phyloP scores from a whole-genome alignment of 768 basidiomycete species.

The Naganishia vishniacii region DNA sequence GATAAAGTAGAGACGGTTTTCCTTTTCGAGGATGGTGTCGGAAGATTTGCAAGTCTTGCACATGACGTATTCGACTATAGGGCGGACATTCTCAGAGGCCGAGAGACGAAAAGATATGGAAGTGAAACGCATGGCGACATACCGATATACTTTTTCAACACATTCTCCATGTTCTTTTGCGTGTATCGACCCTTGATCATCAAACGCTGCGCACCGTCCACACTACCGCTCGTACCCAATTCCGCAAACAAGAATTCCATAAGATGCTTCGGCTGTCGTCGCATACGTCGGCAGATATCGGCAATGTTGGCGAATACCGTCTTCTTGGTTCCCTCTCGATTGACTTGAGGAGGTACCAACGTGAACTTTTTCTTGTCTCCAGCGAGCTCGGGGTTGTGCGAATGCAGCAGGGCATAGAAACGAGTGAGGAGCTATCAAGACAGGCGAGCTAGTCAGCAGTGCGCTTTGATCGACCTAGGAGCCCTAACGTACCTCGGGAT shows the following conservation, averaged over 20 bases:
- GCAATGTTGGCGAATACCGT: slow-evolving; percentile 92
- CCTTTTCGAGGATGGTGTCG: slow-evolving; percentile 91
- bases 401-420: slow-evolving; percentile 84
- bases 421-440: slow-evolving; percentile 74
- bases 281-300: slow-evolving; percentile 98
- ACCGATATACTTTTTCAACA: slow-evolving; percentile 94
- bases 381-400: slow-evolving; percentile 85
- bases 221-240: slow-evolving; percentile 94
- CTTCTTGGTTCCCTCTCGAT: slow-evolving; percentile 95
- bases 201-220: slow-evolving; percentile 82
- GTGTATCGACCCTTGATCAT: slow-evolving; percentile 98
- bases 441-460: too few species aligned
- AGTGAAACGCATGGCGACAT: slow-evolving; percentile 43
- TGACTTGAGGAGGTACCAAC: slow-evolving; percentile 88
- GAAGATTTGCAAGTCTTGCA: slow-evolving; percentile 99
- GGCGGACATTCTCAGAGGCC: not conserved
- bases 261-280: slow-evolving; percentile 93
- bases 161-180: slow-evolving; percentile 97
- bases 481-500: slow-evolving; percentile 69
- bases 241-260: slow-evolving; percentile 96
- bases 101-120: not conserved
- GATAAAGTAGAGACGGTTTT: slow-evolving; percentile 95
- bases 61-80: slow-evolving; percentile 88
- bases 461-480: too few species aligned
- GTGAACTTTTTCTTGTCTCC: slow-evolving; percentile 85